Base-by-base conservation (phyloP, 177 flowering plant species). In the Vitis hybrid region DNA sequence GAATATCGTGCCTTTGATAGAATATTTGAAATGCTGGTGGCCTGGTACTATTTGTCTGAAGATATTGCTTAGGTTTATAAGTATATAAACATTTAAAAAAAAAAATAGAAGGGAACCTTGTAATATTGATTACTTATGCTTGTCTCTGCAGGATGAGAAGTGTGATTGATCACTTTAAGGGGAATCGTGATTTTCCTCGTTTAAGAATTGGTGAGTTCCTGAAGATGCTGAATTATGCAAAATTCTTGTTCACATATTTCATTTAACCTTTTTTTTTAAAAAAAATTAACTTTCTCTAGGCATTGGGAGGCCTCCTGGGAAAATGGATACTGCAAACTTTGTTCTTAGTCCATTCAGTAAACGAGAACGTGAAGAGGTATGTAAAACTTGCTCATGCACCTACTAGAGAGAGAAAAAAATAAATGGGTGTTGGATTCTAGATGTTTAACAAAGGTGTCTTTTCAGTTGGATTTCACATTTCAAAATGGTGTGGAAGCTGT, bases 261-360 rank as follows among this genome's bases (percentile, higher is more conserved):
- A 10, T 5, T 10, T 15, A 11, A 53, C 10, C n/a, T 8, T 51
- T 22, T 10, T n/a, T 50, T 11, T 4, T 31, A 7, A 56, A 57
- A 56, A 29, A 39, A 52, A 18, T 18, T 13, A 29, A 31, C 59
- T 57, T 67, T 45, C 18, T 59, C 22, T 13, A 95, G 99, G 99
- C 60, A 95, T 95, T 63, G 99, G 98, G 50, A 78, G 97, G 66
- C 98, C 99, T 70, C 93, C 97, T 54, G 99, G 97, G 52, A 95
- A 88, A 76, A 91, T 89, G 94, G 90, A 82, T 75, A 67, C 93
- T 26, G 81, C 70, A 10, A 79, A 59, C 66, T 95, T 81, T 85
- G 99, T 95, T 67, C 78, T 95, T 45, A 87, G 86, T 15, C 78
- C 87, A 29, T 95, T 95, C 73, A 89, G 56, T 61, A 90, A 73